Base-by-base conservation (phyloP, 352 stramenopile genomes). In the Globisporangium nodosum region DNA sequence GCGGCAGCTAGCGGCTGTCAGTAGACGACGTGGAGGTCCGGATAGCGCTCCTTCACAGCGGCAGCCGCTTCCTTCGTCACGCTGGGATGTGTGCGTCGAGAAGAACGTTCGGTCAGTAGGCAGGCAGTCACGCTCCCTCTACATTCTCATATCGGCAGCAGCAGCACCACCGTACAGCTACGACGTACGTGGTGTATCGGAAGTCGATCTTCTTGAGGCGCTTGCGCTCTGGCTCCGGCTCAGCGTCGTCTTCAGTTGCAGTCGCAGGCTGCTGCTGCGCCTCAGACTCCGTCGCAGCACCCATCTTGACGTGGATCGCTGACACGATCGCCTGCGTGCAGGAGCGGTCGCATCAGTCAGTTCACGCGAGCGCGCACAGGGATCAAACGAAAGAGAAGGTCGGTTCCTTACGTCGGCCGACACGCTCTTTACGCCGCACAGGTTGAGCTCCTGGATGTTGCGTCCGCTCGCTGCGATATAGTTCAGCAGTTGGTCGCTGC, bases 171-270 rank as follows among this genome's bases (percentile, higher is more conserved):
- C 15, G 15, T 3, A 45, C 30, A 21, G 12, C n/a, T 15, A 43
- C 27, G 13, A 73, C 81, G 56, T 81, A 94, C 87, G 70, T 81
- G 15, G 87, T 96, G 72, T 96, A 96, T 56, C 87, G 87, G 33
- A 96, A 92, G 53, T 96, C 85, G 53, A 96, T 74, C 53, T 88
- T 91, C 70, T 96, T 96, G 46, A 96, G 77, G 6, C 81, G 78
- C 70, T 96, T 96, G 35, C 79, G 78, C 60, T 90, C 81, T 0
- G 83, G 86, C 45, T 88, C 81, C 18, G 73, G 67, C 5, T 77
- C 83, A 13, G 78, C 71, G 9, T 27, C 70, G 5, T 67, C 60
- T 27, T 37, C 15, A 20, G 52, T 20, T 3, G 27, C 33, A 52
- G 61, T 63, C n/a, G n/a, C n/a, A 1, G 56, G 30, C 9, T 27